These are phyloP conservation scores for Blyttiomyces sp. DNA, from an alignment of 371 early-diverging fungal genomes.

Conservation along the genomic window DNA sequence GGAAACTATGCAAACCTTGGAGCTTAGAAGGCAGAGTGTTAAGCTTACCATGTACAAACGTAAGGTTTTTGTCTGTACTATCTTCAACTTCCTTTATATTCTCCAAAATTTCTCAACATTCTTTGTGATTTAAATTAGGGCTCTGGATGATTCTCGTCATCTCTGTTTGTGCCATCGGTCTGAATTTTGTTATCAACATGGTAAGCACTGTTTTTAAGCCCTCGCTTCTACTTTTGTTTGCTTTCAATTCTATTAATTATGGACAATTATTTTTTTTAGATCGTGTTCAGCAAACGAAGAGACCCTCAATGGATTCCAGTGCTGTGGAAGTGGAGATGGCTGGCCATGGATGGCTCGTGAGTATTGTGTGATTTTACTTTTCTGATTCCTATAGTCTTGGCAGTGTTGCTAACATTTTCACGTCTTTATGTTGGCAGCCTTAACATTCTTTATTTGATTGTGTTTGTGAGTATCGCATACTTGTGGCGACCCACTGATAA, in stretches of 20 bases:
- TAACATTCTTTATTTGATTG: conserved; percentile 69
- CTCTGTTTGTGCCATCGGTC: conserved; percentile 67
- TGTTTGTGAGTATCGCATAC: conserved; percentile 71
- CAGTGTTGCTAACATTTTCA: conserved; percentile 44
- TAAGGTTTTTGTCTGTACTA: conserved; percentile 5
- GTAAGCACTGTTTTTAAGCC: too few species aligned
- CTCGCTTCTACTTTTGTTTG: too few species aligned
- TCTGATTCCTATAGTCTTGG: conserved; percentile 39
- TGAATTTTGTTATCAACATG: conserved; percentile 78
- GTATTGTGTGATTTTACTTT: too few species aligned
- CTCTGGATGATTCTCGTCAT: conserved; percentile 77
- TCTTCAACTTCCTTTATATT: not conserved
- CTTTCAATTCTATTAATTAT: too few species aligned
- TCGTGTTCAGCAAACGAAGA: conserved; percentile 61
- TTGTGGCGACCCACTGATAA: conserved; percentile 92
- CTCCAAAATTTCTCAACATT: not conserved
- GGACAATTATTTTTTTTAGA: too few species aligned
- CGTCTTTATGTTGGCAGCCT: too few species aligned
- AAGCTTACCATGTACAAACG: conserved; percentile 88
- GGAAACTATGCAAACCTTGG: conserved; percentile 63
- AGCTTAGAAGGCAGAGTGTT: conserved; percentile 75
- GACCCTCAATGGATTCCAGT: conserved; percentile 67
- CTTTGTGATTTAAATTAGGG: conserved; percentile 14
- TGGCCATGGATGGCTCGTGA: conserved; percentile 90
- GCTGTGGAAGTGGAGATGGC: conserved; percentile 87